Conservation (phyloP, 176 grass and related monocot genomes). For the Zizania latifolia region DNA sequence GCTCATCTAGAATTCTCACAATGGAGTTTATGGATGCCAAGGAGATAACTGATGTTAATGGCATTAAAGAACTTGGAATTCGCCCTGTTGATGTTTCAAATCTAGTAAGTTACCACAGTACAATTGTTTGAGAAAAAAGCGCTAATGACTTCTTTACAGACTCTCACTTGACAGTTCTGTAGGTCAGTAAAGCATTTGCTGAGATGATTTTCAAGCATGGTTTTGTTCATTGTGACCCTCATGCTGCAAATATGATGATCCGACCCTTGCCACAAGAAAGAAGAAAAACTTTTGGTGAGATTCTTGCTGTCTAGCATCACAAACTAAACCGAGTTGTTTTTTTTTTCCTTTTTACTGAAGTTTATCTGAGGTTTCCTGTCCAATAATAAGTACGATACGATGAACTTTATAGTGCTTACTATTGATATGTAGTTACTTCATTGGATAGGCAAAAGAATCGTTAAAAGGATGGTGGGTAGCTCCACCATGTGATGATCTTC, state of each 20-base stretch:
- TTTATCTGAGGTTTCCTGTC: background rate
- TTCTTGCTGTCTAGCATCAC: background rate
- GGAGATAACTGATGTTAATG: constrained; percentile 85
- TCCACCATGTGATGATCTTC: background rate
- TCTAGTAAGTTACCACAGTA: constrained; percentile 53
- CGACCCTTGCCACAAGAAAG: constrained; percentile 56
- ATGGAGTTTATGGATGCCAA: constrained; percentile 97
- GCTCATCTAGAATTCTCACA: constrained; percentile 72
- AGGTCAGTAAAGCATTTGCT: constrained; percentile 80
- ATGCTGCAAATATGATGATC: constrained; percentile 99
- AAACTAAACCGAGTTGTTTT: background rate
- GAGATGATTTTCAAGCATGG: constrained; percentile 99
- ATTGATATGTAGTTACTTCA: background rate
- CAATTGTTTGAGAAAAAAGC: background rate
- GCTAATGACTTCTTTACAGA: background rate
- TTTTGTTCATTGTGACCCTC: constrained; percentile 97
- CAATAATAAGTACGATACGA: background rate
- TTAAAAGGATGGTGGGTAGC: background rate
- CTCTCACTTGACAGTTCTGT: constrained; percentile 28
- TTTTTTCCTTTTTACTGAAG: background rate
- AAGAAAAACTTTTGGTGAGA: constrained; percentile 55
- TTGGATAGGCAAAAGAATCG: constrained; percentile 17
- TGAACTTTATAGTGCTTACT: background rate
- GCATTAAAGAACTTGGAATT: constrained; percentile 62
- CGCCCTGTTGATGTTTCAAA: constrained; percentile 78